Conservation (phyloP, 768 basidiomycete genomes). For the Collybia sp. region DNA sequence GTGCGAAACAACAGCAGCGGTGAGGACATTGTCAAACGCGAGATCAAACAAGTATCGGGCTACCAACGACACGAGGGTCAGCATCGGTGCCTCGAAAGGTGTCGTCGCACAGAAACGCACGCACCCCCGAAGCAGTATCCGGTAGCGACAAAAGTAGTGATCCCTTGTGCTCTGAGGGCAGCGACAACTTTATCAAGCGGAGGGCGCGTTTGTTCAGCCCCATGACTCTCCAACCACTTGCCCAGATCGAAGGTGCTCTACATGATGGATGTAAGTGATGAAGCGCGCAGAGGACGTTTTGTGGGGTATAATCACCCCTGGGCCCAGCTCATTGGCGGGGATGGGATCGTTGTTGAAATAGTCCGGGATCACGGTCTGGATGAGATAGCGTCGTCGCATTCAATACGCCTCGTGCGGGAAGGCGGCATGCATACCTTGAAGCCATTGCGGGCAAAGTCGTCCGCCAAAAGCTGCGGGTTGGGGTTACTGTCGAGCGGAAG, state of each 20-base stretch:
- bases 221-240: slow-evolving; percentile 42
- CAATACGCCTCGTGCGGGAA: neutral
- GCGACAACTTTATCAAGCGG: slow-evolving; percentile 50
- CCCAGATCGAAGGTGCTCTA: slow-evolving; percentile 30
- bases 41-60: slow-evolving; percentile 19
- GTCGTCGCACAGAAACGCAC: slow-evolving; percentile 8
- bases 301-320: slow-evolving; percentile 17
- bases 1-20: slow-evolving; percentile 18
- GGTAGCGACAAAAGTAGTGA: slow-evolving; percentile 52
- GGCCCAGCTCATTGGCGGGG: slow-evolving; percentile 28
- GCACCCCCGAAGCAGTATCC: slow-evolving; percentile 71
- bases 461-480: slow-evolving; percentile 29
- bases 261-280: neutral
- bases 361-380: slow-evolving; percentile 34
- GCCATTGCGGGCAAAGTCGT: slow-evolving; percentile 41
- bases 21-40: slow-evolving; percentile 17
- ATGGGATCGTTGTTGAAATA: slow-evolving; percentile 37
- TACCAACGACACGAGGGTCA: neutral
- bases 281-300: neutral
- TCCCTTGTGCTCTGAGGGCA: slow-evolving; percentile 53
- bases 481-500: neutral
- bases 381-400: neutral
- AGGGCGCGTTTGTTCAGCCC: slow-evolving; percentile 35
- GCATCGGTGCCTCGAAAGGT: neutral
- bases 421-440: slow-evolving; percentile 30